Base-by-base conservation (phyloP, 148 eudicot genomes). In the Persicaria maculosa region DNA sequence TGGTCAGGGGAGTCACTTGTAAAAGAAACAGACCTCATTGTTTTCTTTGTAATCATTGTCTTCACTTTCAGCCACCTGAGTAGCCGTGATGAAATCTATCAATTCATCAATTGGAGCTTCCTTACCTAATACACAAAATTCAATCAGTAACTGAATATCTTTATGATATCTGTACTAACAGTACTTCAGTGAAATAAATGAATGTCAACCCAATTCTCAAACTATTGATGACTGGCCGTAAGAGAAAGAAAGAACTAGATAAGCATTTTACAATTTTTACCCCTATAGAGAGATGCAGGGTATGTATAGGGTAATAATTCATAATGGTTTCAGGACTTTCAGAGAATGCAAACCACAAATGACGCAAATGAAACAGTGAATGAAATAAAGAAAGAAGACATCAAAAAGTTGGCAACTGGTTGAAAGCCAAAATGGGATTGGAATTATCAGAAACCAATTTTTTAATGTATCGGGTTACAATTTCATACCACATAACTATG, bases 31-130 rank as follows among this genome's bases (percentile, higher is more conserved):
- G 11, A 93, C 96, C 96, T 82, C 79, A 65, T 76, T 85, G 53
- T 65, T 87, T 54, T 68, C 87, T 50, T 45, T 85, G 72, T 76
- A 77, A 52, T 65, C 80, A 43, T 59, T 70, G 62, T 84, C 83
- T 74, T 82, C 88, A 82, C 68, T 83, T 79, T 84, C 86, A 77
- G 97, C 97, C 59, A 95, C 84, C 81, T 86, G 87, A 75, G 96
- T 87, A 78, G 98, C 98, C 76, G 85, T 78, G 54, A 95, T 92
- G 81, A 88, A 86, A 84, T 95, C 98, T 74, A 95, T 91, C 25
- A 92, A 77, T 74, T 88, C 90, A 83, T 76, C 69, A 44, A 95
- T 74, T 52, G 90, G 86, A 81, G 97, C 92, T 84, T 78, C 76
- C 74, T 77, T 80, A 59, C 98, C 98, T 95, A 85, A 68, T 65